phyloP scores from a whole-genome alignment of 768 basidiomycete genomes.

The Austroboletus festivus region DNA sequence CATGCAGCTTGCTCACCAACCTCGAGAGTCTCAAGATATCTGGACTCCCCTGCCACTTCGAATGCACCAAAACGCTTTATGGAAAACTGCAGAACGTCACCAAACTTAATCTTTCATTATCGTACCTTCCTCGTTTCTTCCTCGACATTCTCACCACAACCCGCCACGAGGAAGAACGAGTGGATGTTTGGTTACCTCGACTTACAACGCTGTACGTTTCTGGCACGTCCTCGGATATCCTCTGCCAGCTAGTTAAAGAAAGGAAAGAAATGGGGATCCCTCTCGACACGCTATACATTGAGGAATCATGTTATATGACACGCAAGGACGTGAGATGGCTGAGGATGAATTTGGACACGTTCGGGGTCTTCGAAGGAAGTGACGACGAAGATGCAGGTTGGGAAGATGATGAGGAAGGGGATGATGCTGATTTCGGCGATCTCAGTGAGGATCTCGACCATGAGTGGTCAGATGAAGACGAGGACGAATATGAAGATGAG shows the following conservation, averaged over 20 bases:
- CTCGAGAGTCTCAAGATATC: slow-evolving; percentile 53
- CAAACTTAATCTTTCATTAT: slow-evolving; percentile 40
- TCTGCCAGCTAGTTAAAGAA: slow-evolving; percentile 45
- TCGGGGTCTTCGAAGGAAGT: slow-evolving; percentile 59
- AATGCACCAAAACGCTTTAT: slow-evolving; percentile 38
- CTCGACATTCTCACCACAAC: no score
- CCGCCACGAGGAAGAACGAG: no score
- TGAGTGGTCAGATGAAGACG: no score
- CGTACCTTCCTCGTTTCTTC: slow-evolving; percentile 30
- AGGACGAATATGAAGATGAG: no score
- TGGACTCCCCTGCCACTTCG: slow-evolving; percentile 42
- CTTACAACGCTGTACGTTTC: slow-evolving; percentile 48
- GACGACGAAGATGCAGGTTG: slow-evolving; percentile 39
- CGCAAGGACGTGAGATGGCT: slow-evolving; percentile 50
- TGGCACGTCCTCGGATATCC: slow-evolving; percentile 37
- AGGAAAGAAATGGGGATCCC: slow-evolving; percentile 44
- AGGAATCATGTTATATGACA: slow-evolving; percentile 41
- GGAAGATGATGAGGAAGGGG: slow-evolving; percentile 21
- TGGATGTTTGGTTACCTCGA: slow-evolving; percentile 42
- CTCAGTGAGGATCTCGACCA: no score
- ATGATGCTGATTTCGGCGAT: slow-evolving; percentile 2
- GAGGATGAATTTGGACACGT: slow-evolving; percentile 42
- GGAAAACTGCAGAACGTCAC: slow-evolving; percentile 47
- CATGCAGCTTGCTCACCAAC: slow-evolving; percentile 37
- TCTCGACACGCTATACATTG: slow-evolving; percentile 44